Conservation (phyloP, 2,329 filamentous ascomycete genomes). For the Stachybotrys chartarum region DNA sequence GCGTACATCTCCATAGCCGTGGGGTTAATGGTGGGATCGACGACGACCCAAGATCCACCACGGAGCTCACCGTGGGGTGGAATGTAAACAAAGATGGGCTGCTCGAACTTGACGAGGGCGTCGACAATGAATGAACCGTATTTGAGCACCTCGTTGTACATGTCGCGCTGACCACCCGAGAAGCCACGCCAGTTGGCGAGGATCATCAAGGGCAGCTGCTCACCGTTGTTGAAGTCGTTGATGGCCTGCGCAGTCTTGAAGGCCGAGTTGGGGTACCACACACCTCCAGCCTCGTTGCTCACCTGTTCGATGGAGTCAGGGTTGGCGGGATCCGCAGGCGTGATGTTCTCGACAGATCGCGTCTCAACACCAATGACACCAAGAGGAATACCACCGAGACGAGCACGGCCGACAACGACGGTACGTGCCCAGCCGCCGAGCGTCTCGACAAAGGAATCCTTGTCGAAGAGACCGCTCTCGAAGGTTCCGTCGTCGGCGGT, state of each 20-base stretch:
- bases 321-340: conserved; percentile 93
- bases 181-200: conserved; percentile 99
- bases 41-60: conserved; percentile 98
- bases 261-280: conserved; percentile 99
- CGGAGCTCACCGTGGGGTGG: conserved; percentile 93
- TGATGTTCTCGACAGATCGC: conserved; percentile 92
- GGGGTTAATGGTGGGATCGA: conserved; percentile 97
- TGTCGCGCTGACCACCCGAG: conserved; percentile 98
- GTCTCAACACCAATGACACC: conserved; percentile 98
- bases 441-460: conserved; percentile 92
- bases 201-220: conserved; percentile 98
- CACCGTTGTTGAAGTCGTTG: conserved; percentile 97
- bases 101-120: conserved; percentile 95
- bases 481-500: conserved; percentile 66
- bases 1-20: conserved; percentile 99
- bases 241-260: conserved; percentile 99
- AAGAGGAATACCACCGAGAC: conserved; percentile 93
- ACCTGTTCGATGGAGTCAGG: conserved; percentile 97
- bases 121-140: conserved; percentile 99
- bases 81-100: conserved; percentile 98
- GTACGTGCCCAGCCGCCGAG: conserved; percentile 96
- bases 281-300: conserved; percentile 89
- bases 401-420: conserved; percentile 92
- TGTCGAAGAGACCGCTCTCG: conserved; percentile 89
- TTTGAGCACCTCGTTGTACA: conserved; percentile 99